These are phyloP conservation scores for Gomphus bonarii DNA, from an alignment of 1,284 basidiomycete species.

Conservation along the genomic window DNA sequence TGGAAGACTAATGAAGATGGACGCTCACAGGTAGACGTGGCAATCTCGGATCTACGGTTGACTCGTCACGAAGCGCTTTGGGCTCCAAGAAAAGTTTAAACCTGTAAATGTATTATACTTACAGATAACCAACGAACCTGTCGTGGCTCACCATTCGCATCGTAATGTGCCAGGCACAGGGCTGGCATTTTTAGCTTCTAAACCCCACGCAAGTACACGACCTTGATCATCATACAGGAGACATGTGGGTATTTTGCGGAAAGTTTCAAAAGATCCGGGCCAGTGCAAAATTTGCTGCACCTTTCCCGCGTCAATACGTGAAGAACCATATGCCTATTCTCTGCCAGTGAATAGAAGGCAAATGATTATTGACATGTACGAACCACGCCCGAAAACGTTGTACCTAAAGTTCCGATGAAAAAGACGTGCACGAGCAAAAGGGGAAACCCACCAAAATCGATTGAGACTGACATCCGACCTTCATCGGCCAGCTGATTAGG, in stretches of 20 bases:
- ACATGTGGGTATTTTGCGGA: conserved; percentile 74
- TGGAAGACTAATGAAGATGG: neutral
- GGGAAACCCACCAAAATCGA: conserved; percentile 58
- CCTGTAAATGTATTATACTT: conserved; percentile 22
- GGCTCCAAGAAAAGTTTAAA: conserved; percentile 79
- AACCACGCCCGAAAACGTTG: conserved; percentile 75
- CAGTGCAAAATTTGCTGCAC: conserved; percentile 72
- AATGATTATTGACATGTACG: conserved; percentile 23
- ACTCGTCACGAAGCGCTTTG: conserved; percentile 57
- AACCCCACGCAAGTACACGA: conserved; percentile 63
- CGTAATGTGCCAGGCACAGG: conserved; percentile 53
- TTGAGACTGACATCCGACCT: conserved; percentile 53
- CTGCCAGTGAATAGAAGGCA: conserved; percentile 5
- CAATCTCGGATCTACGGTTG: conserved; percentile 56
- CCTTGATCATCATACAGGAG: conserved; percentile 63
- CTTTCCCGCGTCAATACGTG: conserved; percentile 64
- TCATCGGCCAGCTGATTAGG: conserved; percentile 16
- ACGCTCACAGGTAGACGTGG: conserved; percentile 58
- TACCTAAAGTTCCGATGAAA: conserved; percentile 34
- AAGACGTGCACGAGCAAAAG: conserved; percentile 7
- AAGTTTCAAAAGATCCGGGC: conserved; percentile 71
- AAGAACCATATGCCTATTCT: conserved; percentile 55
- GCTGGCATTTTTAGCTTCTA: conserved; percentile 69
- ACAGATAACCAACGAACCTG: neutral
- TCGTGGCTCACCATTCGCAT: conserved; percentile 50